A percentile compares a stretch with the other conserved stretches of the same genome.
Conservation (phyloP, 768 basidiomycete genomes). For the Fistulinella prunicolor region DNA sequence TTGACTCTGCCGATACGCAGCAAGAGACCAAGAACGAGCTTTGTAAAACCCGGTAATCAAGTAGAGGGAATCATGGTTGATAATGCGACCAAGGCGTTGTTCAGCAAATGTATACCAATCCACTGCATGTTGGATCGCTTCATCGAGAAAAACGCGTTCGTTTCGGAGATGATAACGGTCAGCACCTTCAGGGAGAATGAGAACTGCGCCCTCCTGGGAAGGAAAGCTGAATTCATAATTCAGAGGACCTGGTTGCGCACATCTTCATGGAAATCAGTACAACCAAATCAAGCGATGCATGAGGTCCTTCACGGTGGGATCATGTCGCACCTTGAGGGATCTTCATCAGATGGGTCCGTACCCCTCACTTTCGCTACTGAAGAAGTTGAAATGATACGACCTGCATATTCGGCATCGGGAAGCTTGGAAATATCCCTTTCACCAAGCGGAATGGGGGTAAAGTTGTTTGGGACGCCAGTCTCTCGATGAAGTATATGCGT, state of each 20-base stretch:
- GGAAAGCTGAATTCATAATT: neutral
- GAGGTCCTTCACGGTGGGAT: too few relatives aligned
- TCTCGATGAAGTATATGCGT: neutral
- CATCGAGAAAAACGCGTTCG: neutral
- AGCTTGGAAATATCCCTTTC: neutral
- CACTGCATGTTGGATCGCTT: neutral
- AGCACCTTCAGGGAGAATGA: neutral
- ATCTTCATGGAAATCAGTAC: neutral
- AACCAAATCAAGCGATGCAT: too few relatives aligned
- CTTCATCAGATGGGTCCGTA: neutral
- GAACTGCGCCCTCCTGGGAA: neutral
- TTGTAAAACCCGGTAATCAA: constrained; percentile 21
- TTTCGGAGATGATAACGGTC: neutral
- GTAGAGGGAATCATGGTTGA: constrained; percentile 13
- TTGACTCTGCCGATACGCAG: neutral
- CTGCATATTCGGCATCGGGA: neutral
- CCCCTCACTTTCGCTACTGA: neutral
- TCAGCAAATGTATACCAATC: neutral
- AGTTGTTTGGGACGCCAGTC: neutral
- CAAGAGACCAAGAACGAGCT: constrained; percentile 27
- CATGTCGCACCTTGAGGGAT: neutral
- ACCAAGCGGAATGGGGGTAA: neutral
- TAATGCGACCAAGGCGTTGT: neutral
- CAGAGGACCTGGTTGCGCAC: neutral
- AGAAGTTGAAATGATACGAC: neutral